Evolutionary conservation across 768 basidiomycete species (phyloP).

Genomic region (Chalciporus chontae): DNA sequence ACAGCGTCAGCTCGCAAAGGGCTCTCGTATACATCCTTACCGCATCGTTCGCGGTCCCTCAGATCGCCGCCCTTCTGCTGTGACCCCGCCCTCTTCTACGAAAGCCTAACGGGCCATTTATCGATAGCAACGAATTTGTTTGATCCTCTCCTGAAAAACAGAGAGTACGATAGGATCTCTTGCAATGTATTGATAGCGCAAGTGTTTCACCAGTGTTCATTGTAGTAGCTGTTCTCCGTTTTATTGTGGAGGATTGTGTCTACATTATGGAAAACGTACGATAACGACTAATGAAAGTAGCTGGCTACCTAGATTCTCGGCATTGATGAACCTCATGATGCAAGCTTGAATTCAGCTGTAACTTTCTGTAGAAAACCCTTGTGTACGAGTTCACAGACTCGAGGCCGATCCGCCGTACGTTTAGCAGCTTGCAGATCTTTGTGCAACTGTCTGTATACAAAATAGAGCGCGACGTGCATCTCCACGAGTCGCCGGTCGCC

Average conservation of each 20-base stretch:
- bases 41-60: constrained; percentile 34
- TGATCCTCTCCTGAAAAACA: too few species aligned
- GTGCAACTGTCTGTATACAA: too few species aligned
- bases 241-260: background rate
- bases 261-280: background rate
- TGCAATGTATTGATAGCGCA: constrained; percentile 18
- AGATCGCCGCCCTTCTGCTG: constrained; percentile 9
- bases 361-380: too few species aligned
- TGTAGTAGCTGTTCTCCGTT: background rate
- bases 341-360: too few species aligned
- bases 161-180: background rate
- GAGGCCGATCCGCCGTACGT: too few species aligned
- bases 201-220: constrained; percentile 12
- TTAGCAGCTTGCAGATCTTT: too few species aligned
- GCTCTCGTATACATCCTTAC: constrained; percentile 56
- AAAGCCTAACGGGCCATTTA: background rate
- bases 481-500: too few species aligned
- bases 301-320: background rate
- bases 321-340: too few species aligned
- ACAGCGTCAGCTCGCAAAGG: constrained; percentile 38
- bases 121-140: background rate
- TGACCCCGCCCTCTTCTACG: background rate
- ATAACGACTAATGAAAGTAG: background rate
- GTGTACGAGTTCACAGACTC: too few species aligned
- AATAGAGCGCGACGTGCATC: too few species aligned